Evolutionary conservation across 2,329 filamentous ascomycete species (phyloP), one percentile per base, ranked within the genome.

Genomic region (Talaromyces sp.): DNA sequence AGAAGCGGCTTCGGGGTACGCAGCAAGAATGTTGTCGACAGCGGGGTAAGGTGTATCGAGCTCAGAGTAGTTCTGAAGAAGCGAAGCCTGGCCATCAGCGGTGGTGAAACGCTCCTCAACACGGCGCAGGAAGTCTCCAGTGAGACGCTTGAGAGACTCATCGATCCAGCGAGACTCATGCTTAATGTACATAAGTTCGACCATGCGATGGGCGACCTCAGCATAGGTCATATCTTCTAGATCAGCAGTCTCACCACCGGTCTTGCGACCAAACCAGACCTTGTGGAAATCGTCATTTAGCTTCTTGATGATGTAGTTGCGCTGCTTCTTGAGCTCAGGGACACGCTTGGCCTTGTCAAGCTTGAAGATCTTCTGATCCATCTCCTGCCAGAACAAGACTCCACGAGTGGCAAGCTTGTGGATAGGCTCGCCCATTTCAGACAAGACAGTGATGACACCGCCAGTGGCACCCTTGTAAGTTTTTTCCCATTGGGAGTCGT

Each of bases 391-490:
- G 81, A 99, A 96, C 49, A 85, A 81, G 43, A 99, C 92, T 83
- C 94, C 94, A 54, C 95, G 89, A 44, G 94, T 99, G 14, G 94
- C 95, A 54, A 99, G 85, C 80, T 99, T 99, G 81, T 99, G 94
- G 57, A 99, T 99, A 5, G 94, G 95, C 80, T 99, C 94, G 41
- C 94, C 95, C 95, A 99, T 99, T 77, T 99, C 94, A 1, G 94
- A 99, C 60, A 91, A 86, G 44, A 99, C 94, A 24, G 94, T 99
- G 66, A 99, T 93, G 58, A 99, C 86, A 71, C 94, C 94, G 66
- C 94, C 94, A 52, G 92, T 89, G 22, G 91, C 82, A 16, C 90
- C 90, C 78, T 93, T 91, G 80, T 96, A 96, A 4, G 91, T 95
- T 77, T 92, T 87, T 76, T 96, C 91, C 92, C 92, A 97, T 62